Base-by-base conservation (phyloP, 106 monocot genomes). In the Posidonia australis region DNA sequence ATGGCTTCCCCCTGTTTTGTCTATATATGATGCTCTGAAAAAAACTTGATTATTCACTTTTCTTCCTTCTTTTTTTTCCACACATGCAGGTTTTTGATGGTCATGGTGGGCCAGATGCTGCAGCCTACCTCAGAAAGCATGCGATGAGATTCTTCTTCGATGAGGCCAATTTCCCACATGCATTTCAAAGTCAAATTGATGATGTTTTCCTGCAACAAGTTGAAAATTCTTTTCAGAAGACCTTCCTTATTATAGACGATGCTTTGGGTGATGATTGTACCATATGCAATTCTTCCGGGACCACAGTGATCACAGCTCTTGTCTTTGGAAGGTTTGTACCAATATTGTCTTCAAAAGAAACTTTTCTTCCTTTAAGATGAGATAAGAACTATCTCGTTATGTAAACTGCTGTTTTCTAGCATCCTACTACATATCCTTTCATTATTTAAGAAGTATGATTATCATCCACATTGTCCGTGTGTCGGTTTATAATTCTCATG, bases 71-170 rank as follows among this genome's bases (percentile, higher is more conserved):
- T n/a, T n/a, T n/a, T 51, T 68, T 25, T 84, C 84, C 12, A 51
- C 71, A 27, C 88, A 87, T 7, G 7, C 63, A 92, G 92, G 85
- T 92, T 47, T 92, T 92, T 85, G 92, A 92, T 65, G 92, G 92
- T 12, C 92, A 92, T 72, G 88, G 88, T 49, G 92, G 92, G 74
- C 88, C 80, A 70, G 85, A 92, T 74, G 92, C 92, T 55, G 88
- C 92, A 30, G 92, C 88, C 16, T 92, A 80, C 52, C 69, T 92
- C n/a, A 84, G 77, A 58, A 79, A 60, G 49, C 81, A 92, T 66
- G 92, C 79, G 9, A 70, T 82, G 16, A 77, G 76, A 45, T 66
- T 92, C 22, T 75, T 92, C 48, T 87, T 87, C 71, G 82, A 92
- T 57, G 77, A 87, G 62, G 49, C 77, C 26, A 77, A 75, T 16